Percentiles rank a stretch among this genome's conserved stretches.
Conservation (phyloP, 2,329 filamentous ascomycete species). For the Cladosporium sp. region DNA sequence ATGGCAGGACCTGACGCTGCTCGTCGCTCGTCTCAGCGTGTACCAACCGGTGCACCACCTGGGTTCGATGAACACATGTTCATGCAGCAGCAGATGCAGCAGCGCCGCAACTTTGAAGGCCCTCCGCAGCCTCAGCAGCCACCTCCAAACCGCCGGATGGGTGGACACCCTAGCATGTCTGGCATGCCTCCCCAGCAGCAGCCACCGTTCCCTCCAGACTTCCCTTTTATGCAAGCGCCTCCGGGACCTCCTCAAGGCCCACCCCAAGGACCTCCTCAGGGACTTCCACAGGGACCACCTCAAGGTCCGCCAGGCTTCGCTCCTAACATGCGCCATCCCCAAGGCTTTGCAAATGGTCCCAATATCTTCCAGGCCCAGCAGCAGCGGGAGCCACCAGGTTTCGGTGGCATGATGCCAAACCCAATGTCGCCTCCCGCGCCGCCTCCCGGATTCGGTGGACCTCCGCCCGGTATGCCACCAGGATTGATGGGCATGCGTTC, state of each 20-base stretch:
- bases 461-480: constrained; percentile 9
- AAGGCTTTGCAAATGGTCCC: constrained; percentile 9
- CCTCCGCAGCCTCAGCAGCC: constrained; percentile 22
- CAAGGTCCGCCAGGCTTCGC: constrained; percentile 13
- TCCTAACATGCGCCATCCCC: constrained; percentile 9
- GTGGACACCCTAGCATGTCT: constrained; percentile 25
- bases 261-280: constrained; percentile 2
- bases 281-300: constrained; percentile 5
- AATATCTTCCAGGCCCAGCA: constrained; percentile 12
- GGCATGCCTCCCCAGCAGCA: constrained; percentile 27
- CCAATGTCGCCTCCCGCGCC: constrained; percentile 10
- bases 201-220: constrained; percentile 20
- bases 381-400: constrained; percentile 10
- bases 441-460: constrained; percentile 9
- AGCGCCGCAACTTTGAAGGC: constrained; percentile 24
- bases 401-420: constrained; percentile 13
- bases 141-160: constrained; percentile 20
- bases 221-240: constrained; percentile 15
- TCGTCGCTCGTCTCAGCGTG: constrained; percentile 27
- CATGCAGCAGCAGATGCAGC: constrained; percentile 21
- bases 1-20: constrained; percentile 18
- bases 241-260: not conserved
- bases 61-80: constrained; percentile 33
- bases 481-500: constrained; percentile 13
- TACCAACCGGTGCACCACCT: constrained; percentile 23